Conservation (phyloP, 768 basidiomycete species). For the Glaciozyma antarctica region DNA sequence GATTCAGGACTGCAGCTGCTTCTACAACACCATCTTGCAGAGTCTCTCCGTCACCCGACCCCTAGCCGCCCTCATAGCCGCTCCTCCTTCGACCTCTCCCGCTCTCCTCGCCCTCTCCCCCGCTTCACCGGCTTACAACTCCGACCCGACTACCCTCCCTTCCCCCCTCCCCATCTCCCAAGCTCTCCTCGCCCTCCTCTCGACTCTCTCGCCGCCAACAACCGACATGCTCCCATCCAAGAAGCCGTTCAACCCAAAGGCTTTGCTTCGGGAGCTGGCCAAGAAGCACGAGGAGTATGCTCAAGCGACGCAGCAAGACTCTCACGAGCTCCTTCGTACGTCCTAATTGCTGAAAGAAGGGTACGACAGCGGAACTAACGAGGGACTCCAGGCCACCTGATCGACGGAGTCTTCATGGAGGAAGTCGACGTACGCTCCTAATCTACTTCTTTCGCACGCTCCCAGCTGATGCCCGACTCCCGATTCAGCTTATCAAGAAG, state of each 20-base stretch:
- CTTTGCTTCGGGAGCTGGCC: constrained; percentile 57
- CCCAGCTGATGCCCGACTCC: neutral
- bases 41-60: constrained; percentile 44
- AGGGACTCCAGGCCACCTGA: constrained; percentile 47
- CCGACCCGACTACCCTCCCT: constrained; percentile 44
- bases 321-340: constrained; percentile 73
- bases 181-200: constrained; percentile 25
- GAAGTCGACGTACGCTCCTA: constrained; percentile 61
- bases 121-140: constrained; percentile 52
- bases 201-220: constrained; percentile 20
- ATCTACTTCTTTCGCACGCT: neutral
- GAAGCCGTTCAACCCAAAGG: constrained; percentile 28
- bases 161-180: constrained; percentile 44
- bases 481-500: constrained; percentile 66
- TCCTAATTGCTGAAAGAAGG: too few species aligned
- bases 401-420: constrained; percentile 91
- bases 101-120: constrained; percentile 58
- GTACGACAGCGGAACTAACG: too few species aligned
- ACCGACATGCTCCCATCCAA: constrained; percentile 1
- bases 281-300: constrained; percentile 88
- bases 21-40: constrained; percentile 94
- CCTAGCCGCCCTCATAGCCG: constrained; percentile 30
- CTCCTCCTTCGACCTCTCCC: constrained; percentile 41
- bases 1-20: constrained; percentile 53
- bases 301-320: constrained; percentile 91